Base-by-base conservation (phyloP, 108 stramenopile genomes). In the Parmales sp. region DNA sequence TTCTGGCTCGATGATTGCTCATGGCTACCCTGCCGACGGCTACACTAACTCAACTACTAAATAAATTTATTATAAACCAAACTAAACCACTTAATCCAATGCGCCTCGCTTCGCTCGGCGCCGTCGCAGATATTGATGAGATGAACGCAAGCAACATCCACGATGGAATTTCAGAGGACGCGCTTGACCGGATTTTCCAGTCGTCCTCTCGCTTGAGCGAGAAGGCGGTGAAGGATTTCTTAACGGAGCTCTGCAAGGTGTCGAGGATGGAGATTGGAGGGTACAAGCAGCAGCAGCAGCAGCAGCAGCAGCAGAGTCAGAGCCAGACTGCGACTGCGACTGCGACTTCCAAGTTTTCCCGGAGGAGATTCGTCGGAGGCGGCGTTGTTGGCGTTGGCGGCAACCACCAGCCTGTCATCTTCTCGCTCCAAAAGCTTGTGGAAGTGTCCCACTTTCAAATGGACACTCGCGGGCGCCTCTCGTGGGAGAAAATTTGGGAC, bases 381-480 rank as follows among this genome's bases (percentile, higher is more conserved):
- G 77, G 73, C 26, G 78, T 78, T 48, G 74, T 74, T 36, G 74
- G 77, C 6, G 65, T 54, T 37, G 79, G 76, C 51, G 82, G 80
- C 64, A 82, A 82, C 46, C 83, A 69, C 37, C 86, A 88, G 72
- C 95, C 95, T 1, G 90, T 92, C 43, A 92, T 96, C 49, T 97
- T 92, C 78, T 91, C 86, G 43, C 85, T 99, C 23, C 95, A 98
- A 69, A 94, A 95, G 74, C 80, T 99, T 18, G 95, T 99, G 13
- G 98, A 99, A 68, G 95, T 95, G 16, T 91, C 98, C 18, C 95
- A 98, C 74, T 94, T 84, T 78, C 98, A 99, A 81, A 93, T 99
- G 95, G 90, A 94, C 51, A 79, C 79, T 29, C 76, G 98, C 36
- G 88, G 94, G 18, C 78, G 96, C 11, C 72, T 99, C 38, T 89